phyloP scores from a whole-genome alignment of 768 basidiomycete genomes.

The Amanita molliuscula region DNA sequence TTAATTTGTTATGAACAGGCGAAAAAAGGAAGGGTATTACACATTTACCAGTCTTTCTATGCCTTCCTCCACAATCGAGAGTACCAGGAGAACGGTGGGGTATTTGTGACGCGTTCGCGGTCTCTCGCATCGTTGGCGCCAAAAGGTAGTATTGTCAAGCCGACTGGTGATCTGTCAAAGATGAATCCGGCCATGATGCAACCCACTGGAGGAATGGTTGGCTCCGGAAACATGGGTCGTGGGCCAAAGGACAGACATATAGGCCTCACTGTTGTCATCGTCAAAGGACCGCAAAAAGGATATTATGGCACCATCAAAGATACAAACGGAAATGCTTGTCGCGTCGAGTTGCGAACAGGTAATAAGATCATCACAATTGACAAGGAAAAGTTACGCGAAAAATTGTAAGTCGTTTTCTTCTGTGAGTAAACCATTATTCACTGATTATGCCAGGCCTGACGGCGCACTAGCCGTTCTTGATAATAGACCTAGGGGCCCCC shows the following conservation, averaged over 20 bases:
- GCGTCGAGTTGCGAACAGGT: slow-evolving; percentile 84
- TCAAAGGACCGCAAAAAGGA: slow-evolving; percentile 86
- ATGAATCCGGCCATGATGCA: slow-evolving; percentile 78
- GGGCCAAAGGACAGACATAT: slow-evolving; percentile 79
- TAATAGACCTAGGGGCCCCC: slow-evolving; percentile 15
- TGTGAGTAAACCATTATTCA: background rate
- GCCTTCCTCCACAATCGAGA: slow-evolving; percentile 95
- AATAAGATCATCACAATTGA: slow-evolving; percentile 87
- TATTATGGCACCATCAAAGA: slow-evolving; percentile 92
- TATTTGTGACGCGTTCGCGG: slow-evolving; percentile 86
- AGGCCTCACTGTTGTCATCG: slow-evolving; percentile 66
- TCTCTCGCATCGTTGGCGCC: slow-evolving; percentile 79
- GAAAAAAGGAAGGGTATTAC: slow-evolving; percentile 84
- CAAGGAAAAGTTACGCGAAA: slow-evolving; percentile 64
- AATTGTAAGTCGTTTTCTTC: slow-evolving; percentile 43
- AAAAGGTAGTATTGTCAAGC: slow-evolving; percentile 63
- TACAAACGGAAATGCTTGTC: slow-evolving; percentile 75
- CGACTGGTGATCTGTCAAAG: slow-evolving; percentile 70
- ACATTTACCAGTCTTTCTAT: slow-evolving; percentile 89
- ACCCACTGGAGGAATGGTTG: slow-evolving; percentile 65
- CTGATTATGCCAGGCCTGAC: slow-evolving; percentile 32
- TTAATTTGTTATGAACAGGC: slow-evolving; percentile 27
- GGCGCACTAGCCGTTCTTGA: slow-evolving; percentile 45
- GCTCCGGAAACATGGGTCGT: slow-evolving; percentile 66
- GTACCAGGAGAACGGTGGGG: slow-evolving; percentile 80